These are phyloP conservation scores for Venturia effusa DNA, from an alignment of 2,329 filamentous ascomycete species.

Conservation along the genomic window DNA sequence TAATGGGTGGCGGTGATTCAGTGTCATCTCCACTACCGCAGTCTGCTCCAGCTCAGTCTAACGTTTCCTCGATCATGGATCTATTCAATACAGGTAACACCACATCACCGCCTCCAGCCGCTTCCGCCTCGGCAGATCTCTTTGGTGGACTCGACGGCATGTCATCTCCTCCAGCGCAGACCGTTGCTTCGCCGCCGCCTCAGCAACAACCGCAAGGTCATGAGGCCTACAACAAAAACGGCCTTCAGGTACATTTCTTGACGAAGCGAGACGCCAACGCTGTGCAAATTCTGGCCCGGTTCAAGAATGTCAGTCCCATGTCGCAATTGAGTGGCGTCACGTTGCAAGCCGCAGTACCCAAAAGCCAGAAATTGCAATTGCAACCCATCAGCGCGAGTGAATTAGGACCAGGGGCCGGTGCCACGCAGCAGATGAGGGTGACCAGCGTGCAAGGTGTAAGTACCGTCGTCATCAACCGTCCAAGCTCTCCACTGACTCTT, in stretches of 20 bases:
- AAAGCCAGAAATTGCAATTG: slow-evolving; percentile 87
- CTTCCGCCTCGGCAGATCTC: slow-evolving; percentile 28
- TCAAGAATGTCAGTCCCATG: slow-evolving; percentile 64
- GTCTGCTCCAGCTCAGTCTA: slow-evolving; percentile 26
- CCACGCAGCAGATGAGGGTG: slow-evolving; percentile 84
- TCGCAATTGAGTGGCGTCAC: slow-evolving; percentile 62
- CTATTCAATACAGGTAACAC: slow-evolving; percentile 52
- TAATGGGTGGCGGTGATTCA: slow-evolving; percentile 62
- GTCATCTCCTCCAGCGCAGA: slow-evolving; percentile 38
- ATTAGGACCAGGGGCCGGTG: slow-evolving; percentile 66
- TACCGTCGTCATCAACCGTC: slow-evolving; percentile 21
- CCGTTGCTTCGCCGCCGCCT: slow-evolving; percentile 25
- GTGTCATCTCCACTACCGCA: slow-evolving; percentile 34
- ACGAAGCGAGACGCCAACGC: slow-evolving; percentile 72
- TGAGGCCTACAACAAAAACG: slow-evolving; percentile 78
- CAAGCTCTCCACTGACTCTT: slow-evolving; percentile 17
- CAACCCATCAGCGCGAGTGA: slow-evolving; percentile 79
- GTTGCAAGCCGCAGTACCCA: slow-evolving; percentile 89
- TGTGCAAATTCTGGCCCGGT: slow-evolving; percentile 73
- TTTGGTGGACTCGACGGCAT: slow-evolving; percentile 34
- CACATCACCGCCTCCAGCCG: slow-evolving; percentile 26
- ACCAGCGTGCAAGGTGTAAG: slow-evolving; percentile 79
- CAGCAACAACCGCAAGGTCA: slow-evolving; percentile 38
- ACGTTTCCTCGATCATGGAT: slow-evolving; percentile 68
- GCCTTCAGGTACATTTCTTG: slow-evolving; percentile 68